A percentile compares a stretch with the other conserved stretches of the same genome.
Evolutionary conservation across 1,139 yeast genomes (phyloP).

Genomic region (Yamadazyma triangularis): DNA sequence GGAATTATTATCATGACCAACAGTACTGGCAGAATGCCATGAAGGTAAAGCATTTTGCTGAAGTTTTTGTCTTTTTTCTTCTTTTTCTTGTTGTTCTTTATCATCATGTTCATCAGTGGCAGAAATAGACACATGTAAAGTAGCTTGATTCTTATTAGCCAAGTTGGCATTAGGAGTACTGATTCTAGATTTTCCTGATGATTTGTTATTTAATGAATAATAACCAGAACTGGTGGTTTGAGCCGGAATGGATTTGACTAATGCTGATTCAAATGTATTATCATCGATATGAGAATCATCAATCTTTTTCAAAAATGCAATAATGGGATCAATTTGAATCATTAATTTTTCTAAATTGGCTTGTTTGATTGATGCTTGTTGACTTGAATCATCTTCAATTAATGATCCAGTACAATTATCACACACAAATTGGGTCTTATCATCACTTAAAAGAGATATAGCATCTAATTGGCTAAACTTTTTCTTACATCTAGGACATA

Average conservation of each 20-base stretch:
- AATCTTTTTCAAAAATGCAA: constrained; percentile 74
- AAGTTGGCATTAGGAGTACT: constrained; percentile 29
- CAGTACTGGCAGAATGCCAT: constrained; percentile 92
- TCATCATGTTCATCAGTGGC: constrained; percentile 81
- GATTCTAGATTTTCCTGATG: constrained; percentile 23
- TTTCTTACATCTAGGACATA: constrained; percentile 81
- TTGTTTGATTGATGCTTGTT: constrained; percentile 78
- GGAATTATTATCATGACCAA: constrained; percentile 55
- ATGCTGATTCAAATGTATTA: constrained; percentile 77
- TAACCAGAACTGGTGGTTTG: constrained; percentile 64
- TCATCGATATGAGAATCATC: constrained; percentile 86
- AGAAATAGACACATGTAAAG: constrained; percentile 86
- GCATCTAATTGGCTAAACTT: constrained; percentile 87
- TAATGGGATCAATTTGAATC: constrained; percentile 87
- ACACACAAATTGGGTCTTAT: constrained; percentile 76
- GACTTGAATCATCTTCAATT: constrained; percentile 84
- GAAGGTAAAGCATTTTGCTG: constrained; percentile 94
- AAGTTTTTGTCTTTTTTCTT: constrained; percentile 66
- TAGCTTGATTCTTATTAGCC: constrained; percentile 56
- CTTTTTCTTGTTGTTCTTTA: constrained; percentile 61
- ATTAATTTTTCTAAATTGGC: constrained; percentile 77
- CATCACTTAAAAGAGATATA: constrained; percentile 72
- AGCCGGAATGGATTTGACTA: constrained; percentile 79
- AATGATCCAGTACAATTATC: constrained; percentile 75
- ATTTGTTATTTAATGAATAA: constrained; percentile 47